These are phyloP conservation scores for Calonectria ilicicola DNA, from an alignment of 2,329 filamentous ascomycete species.

Conservation along the genomic window DNA sequence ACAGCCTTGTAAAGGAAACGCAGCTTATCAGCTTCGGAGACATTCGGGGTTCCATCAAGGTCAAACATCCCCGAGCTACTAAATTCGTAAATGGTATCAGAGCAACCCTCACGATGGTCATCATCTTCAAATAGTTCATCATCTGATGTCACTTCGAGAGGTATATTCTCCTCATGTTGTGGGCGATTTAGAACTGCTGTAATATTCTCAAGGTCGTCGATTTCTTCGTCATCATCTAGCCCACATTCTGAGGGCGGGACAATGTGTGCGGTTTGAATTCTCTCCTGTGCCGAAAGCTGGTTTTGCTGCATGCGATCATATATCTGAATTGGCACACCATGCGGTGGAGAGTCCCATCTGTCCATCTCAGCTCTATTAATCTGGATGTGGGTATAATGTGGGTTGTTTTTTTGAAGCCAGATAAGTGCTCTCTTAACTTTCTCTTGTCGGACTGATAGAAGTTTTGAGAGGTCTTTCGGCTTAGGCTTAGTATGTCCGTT, in stretches of 20 bases:
- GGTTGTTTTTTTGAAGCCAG: neutral
- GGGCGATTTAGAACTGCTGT: no score
- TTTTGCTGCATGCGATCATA: neutral
- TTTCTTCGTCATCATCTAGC: neutral
- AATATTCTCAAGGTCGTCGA: neutral
- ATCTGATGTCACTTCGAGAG: no score
- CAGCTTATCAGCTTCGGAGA: neutral
- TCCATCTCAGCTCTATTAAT: neutral
- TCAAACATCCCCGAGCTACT: slow-evolving; percentile 9
- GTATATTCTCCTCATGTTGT: no score
- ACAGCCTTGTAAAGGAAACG: neutral
- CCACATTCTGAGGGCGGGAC: neutral
- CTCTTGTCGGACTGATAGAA: neutral
- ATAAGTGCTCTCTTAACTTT: neutral
- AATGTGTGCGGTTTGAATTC: neutral
- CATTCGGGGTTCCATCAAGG: neutral
- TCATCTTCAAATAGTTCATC: no score
- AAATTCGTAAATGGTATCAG: no score
- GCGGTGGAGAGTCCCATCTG: neutral
- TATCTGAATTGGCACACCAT: neutral
- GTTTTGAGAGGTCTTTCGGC: neutral
- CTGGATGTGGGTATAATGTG: neutral
- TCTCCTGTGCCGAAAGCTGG: neutral
- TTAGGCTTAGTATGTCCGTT: neutral
- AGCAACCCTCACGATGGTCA: no score